These are phyloP conservation scores for Fraxinus pennsylvanica DNA, from an alignment of 257 asterid genomes.

Conservation along the genomic window DNA sequence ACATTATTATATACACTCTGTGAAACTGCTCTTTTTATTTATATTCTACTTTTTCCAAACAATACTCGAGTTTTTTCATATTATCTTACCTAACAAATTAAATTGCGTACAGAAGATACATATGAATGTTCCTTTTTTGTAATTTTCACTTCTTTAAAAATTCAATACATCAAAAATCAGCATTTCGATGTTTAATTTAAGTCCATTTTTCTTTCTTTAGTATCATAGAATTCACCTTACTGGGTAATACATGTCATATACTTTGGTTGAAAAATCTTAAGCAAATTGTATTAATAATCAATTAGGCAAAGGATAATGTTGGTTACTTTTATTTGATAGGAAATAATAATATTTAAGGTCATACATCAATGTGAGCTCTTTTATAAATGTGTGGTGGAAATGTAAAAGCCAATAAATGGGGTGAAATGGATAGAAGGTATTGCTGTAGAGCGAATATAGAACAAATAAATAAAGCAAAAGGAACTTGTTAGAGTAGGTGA, in stretches of 20 bases:
- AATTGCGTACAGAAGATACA: too few relatives aligned
- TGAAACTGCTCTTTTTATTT: too few relatives aligned
- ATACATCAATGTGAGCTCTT: background rate
- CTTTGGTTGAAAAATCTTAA: conserved; percentile 28
- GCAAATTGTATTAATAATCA: background rate
- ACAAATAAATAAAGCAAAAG: conserved; percentile 29
- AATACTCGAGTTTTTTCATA: background rate
- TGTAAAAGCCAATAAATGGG: background rate
- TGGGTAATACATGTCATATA: too few relatives aligned
- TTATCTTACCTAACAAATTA: background rate
- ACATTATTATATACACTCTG: background rate
- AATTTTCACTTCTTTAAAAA: conserved; percentile 18
- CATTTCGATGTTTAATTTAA: too few relatives aligned
- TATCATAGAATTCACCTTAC: too few relatives aligned
- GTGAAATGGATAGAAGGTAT: background rate
- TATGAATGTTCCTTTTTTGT: too few relatives aligned
- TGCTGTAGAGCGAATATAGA: conserved; percentile 21
- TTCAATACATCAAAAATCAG: too few relatives aligned
- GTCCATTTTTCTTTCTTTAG: too few relatives aligned
- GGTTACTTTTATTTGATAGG: background rate
- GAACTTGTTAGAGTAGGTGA: conserved; percentile 30
- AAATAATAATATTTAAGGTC: background rate
- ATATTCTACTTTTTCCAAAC: too few relatives aligned
- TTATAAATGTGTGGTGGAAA: background rate
- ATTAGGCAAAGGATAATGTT: background rate